Evolutionary conservation across 257 asterid species (phyloP).

Genomic region (Linaria vulgaris): DNA sequence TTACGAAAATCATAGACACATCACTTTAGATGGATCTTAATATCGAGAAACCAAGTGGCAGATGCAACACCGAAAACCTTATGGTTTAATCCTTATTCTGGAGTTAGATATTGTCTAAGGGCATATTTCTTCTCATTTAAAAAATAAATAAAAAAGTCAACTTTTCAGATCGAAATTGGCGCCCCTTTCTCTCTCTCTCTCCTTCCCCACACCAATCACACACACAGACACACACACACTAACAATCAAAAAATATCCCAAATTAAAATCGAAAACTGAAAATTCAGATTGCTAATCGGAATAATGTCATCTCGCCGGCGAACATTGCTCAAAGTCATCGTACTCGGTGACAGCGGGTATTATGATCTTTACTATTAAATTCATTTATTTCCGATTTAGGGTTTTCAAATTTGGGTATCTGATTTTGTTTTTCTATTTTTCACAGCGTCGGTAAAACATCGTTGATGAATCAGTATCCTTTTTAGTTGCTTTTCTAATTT

Average conservation of each 20-base stretch:
- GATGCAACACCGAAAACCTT: too few relatives aligned
- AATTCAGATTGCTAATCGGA: constrained; percentile 24
- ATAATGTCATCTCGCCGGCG: constrained; percentile 88
- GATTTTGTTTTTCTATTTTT: constrained; percentile 3
- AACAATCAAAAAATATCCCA: constrained; percentile 16
- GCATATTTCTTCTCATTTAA: too few relatives aligned
- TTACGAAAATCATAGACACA: too few relatives aligned
- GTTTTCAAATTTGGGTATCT: constrained; percentile 10
- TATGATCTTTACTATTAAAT: constrained; percentile 8
- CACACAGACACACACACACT: constrained; percentile 1
- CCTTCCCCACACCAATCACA: constrained; percentile 11
- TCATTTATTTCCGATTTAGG: constrained; percentile 14
- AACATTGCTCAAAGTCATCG: constrained; percentile 93
- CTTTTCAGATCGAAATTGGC: constrained; percentile 75
- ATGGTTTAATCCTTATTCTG: too few relatives aligned
- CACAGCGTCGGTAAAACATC: constrained; percentile 98
- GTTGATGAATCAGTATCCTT: constrained; percentile 98
- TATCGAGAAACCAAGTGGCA: too few relatives aligned
- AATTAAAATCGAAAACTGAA: constrained; percentile 12
- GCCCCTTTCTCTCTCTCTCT: constrained; percentile 49
- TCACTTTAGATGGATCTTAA: too few relatives aligned
- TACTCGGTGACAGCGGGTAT: constrained; percentile 99
- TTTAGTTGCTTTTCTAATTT: constrained; percentile 1
- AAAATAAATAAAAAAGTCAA: too few relatives aligned
- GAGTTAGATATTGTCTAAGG: too few relatives aligned